Base-by-base conservation (phyloP, 2,329 filamentous ascomycete genomes). In the Escovopsis sp. region DNA sequence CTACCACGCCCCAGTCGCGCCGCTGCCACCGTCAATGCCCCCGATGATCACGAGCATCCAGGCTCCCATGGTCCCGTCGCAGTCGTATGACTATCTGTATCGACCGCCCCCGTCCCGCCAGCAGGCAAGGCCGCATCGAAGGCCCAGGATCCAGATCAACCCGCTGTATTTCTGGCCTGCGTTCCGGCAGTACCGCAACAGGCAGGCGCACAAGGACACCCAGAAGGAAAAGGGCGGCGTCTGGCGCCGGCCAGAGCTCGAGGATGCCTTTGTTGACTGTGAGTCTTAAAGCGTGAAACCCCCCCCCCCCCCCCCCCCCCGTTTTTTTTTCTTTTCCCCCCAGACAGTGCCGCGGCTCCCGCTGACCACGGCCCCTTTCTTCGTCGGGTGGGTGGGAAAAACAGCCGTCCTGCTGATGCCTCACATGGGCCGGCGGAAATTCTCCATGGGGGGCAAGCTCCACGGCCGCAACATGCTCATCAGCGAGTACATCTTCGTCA, bases 391-490 rank as follows among this genome's bases (percentile, higher is more conserved):
- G 82, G 60, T 75, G 77, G 80, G 60, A n/a, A 12, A 39, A 39
- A 15, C 34, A 82, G 78, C 77, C 43, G 68, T 82, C 11, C 62
- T 81, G 40, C 63, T 79, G 39, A 78, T 82, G 56, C 77, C 78
- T 37, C 69, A 72, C 49, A 79, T 82, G 70, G 76, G 76, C 30
- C 68, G 77, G 40, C 71, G 74, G 52, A 82, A 82, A 61, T 79
- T 77, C 54, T 76, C 72, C 45, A 77, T 78, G 61, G 70, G 72
- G 48, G 70, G 73, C 33, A 73, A 77, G 55, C 72, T 74, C 34
- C 75, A 78, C 50, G 78, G 79, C 4, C 73, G 79, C 39, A 83
- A 83, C 60, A 80, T 81, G 70, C 67, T 83, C 43, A 81, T 83
- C 52, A 73, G 70, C 53, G 75, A 80, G 58, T 82, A 82, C 58